A percentile compares a stretch with the other conserved stretches of the same genome.
Conservation (phyloP, 1,284 basidiomycete species). For the Taiwanofungus camphoratus region DNA sequence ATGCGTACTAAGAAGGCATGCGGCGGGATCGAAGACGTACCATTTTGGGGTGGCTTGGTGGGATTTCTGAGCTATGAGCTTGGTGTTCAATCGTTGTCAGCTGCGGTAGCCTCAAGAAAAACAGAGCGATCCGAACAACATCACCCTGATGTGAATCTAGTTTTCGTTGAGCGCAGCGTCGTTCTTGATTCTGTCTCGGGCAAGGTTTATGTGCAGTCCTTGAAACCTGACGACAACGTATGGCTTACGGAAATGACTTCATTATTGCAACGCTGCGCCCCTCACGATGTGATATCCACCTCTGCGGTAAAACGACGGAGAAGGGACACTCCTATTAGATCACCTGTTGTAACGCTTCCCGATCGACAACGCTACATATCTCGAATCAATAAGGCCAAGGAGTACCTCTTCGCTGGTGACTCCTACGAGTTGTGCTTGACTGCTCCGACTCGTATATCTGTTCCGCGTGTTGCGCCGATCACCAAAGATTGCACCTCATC, state of each 20-base stretch:
- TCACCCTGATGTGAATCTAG: slow-evolving; percentile 67
- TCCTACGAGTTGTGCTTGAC: slow-evolving; percentile 97
- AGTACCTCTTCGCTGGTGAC: slow-evolving; percentile 78
- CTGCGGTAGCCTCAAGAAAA: slow-evolving; percentile 24
- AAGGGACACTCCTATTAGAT: slow-evolving; percentile 6
- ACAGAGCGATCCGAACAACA: slow-evolving; percentile 15
- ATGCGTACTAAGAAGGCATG: slow-evolving; percentile 46
- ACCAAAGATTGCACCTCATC: slow-evolving; percentile 36
- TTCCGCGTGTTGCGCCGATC: slow-evolving; percentile 29
- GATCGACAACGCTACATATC: slow-evolving; percentile 60
- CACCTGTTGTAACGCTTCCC: slow-evolving; percentile 42
- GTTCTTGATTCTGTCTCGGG: slow-evolving; percentile 52
- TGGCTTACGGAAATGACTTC: slow-evolving; percentile 48
- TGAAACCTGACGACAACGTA: slow-evolving; percentile 46
- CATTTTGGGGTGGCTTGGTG: slow-evolving; percentile 77
- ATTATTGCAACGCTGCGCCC: slow-evolving; percentile 19
- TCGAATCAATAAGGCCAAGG: slow-evolving; percentile 71
- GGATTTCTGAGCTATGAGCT: slow-evolving; percentile 73
- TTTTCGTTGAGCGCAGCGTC: slow-evolving; percentile 72
- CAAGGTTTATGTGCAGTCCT: slow-evolving; percentile 55
- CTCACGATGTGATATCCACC: not conserved
- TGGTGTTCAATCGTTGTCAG: slow-evolving; percentile 48
- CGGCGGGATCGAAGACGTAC: slow-evolving; percentile 45
- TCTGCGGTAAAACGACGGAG: slow-evolving; percentile 4
- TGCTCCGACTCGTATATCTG: slow-evolving; percentile 57